These are phyloP conservation scores for Dioscorea alata DNA, from an alignment of 106 monocot species.

Conservation along the genomic window DNA sequence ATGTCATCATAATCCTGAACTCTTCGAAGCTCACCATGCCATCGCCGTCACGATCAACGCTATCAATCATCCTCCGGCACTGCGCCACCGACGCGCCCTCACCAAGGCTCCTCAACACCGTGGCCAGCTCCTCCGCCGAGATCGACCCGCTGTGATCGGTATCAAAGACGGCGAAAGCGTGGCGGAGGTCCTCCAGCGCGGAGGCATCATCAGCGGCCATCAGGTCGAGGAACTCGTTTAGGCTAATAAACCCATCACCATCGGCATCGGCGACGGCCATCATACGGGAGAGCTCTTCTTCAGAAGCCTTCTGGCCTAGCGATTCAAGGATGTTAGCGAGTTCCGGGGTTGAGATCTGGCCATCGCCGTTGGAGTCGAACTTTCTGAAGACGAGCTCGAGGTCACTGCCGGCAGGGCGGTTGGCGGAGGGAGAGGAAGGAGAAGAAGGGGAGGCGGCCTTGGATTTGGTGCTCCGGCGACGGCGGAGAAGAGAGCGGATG, in stretches of 20 bases:
- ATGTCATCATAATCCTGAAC: constrained; percentile 40
- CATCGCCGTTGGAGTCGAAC: constrained; percentile 46
- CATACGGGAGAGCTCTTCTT: constrained; percentile 29
- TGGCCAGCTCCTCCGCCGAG: constrained; percentile 29
- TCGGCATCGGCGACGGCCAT: constrained; percentile 53
- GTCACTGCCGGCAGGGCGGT: background rate
- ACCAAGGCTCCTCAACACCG: constrained; percentile 25
- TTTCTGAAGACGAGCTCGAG: constrained; percentile 7
- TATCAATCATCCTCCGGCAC: constrained; percentile 36
- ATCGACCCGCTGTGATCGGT: constrained; percentile 30
- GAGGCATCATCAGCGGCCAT: constrained; percentile 5
- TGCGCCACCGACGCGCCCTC: constrained; percentile 17
- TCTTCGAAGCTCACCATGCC: constrained; percentile 37
- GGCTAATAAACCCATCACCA: constrained; percentile 51
- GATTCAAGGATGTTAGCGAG: constrained; percentile 21
- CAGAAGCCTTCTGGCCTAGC: constrained; percentile 24
- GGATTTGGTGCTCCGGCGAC: background rate
- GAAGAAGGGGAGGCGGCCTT: background rate
- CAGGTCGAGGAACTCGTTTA: constrained; percentile 36
- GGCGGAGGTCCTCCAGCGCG: constrained; percentile 21
- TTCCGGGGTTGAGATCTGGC: constrained; percentile 49
- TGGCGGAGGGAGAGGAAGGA: background rate
- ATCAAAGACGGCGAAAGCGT: constrained; percentile 38
- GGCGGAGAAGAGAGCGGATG: background rate
- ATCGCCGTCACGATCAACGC: constrained; percentile 40